Evolutionary conservation across 2,329 filamentous ascomycete genomes (phyloP), one percentile per base, ranked within the genome.

Genomic region (Fusarium oxysporum): DNA sequence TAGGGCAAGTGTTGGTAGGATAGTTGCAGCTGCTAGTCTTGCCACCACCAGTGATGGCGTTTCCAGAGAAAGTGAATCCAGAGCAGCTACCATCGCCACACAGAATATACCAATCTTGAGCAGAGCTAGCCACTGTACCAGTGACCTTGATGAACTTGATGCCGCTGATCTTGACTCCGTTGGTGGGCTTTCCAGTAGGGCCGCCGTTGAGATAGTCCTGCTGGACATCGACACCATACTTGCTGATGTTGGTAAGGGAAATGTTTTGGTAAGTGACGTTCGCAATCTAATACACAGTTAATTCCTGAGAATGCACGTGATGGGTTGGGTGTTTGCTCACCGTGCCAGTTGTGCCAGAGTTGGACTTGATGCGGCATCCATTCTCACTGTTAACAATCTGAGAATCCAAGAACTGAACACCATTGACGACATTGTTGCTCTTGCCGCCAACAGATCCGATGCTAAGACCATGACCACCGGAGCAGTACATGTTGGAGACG

Each of bases 11-110:
- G 17, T 35, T 51, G 12, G 32, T 35, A 7, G 48, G 48, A 51
- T 51, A 51, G 48, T 51, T 51, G 32, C 48, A 51, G 48, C 48
- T 51, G 9, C 48, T 51, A 11, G 48, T 19, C 48, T 51, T 37
- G 6, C 48, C 32, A 21, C 88, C 88, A 33, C 88, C 88, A 21
- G 85, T 86, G 44, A 89, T 80, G 19, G 65, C 72, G 51, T 86
- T 83, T 43, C 80, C 82, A 23, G 75, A 80, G 85, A 86, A 89
- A 10, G 82, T 85, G 85, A 87, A 90, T 76, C 82, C 80, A 33
- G 82, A 81, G 17, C 85, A 87, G n/a, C 74, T 73, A 13, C 56
- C 62, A 45, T 79, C 78, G 9, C 84, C 88, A 68, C 88, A 90
- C 13, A 88, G 83, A 65, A 90, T 86, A 70, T 87, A 87, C 67